These are phyloP conservation scores for Beta lomatogona DNA, from an alignment of 179 eudicot species.

Conservation along the genomic window DNA sequence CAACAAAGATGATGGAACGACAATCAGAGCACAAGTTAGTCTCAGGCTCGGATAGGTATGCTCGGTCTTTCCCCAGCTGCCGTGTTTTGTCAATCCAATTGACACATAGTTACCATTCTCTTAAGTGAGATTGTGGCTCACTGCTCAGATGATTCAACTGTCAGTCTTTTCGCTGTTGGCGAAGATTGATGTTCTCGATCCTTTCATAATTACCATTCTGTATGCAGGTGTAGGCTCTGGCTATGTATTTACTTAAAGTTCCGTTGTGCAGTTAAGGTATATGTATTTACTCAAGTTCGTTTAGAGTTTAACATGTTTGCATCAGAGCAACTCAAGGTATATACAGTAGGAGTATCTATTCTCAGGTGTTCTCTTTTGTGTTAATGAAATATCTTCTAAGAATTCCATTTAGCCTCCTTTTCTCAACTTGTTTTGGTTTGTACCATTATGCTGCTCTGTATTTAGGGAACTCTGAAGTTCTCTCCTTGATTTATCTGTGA, in stretches of 20 bases:
- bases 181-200: constrained; percentile 16
- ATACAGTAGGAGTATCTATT: constrained; percentile 36
- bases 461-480: not conserved
- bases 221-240: constrained; percentile 34
- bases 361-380: constrained; percentile 28
- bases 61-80: constrained; percentile 1
- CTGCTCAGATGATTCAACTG: not conserved
- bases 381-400: constrained; percentile 31
- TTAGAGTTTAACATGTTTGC: constrained; percentile 34
- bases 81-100: not conserved
- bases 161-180: constrained; percentile 4
- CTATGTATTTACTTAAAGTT: constrained; percentile 34
- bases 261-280: constrained; percentile 33
- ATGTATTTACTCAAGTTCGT: constrained; percentile 33
- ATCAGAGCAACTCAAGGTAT: constrained; percentile 33
- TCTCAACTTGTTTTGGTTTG: constrained; percentile 11
- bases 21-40: constrained; percentile 20
- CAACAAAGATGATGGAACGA: constrained; percentile 60
- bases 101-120: not conserved
- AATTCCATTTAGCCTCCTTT: constrained; percentile 13
- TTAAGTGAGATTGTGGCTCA: not conserved
- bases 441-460: not conserved
- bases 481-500: not conserved
- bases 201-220: not conserved
- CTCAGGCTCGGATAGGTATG: constrained; percentile 30